Conservation (phyloP, 257 asterid genomes). For the Primulina huaijiensis region DNA sequence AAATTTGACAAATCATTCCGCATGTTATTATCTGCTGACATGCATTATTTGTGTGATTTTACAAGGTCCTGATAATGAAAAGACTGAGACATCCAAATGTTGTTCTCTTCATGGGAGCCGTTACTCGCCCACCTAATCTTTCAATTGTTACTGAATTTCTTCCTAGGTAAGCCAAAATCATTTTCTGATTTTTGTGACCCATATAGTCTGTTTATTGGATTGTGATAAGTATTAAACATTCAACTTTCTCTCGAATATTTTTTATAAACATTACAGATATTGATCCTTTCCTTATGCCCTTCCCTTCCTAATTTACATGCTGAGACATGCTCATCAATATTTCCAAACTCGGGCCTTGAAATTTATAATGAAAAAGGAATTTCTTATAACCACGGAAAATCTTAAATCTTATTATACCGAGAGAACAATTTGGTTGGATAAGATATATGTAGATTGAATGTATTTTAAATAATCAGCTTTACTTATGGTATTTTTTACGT, state of each 20-base stretch:
- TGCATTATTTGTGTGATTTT: slow-evolving; percentile 27
- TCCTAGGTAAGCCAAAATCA: slow-evolving; percentile 66
- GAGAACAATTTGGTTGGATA: slow-evolving; percentile 8
- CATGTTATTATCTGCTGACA: slow-evolving; percentile 27
- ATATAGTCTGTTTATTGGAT: not conserved
- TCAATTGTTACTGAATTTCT: slow-evolving; percentile 91
- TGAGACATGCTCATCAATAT: not conserved
- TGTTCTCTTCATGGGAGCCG: slow-evolving; percentile 97
- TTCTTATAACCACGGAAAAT: not conserved
- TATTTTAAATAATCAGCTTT: too few relatives aligned
- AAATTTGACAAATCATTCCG: slow-evolving; percentile 9
- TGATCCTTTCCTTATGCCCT: slow-evolving; percentile 1
- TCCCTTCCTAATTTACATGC: not conserved
- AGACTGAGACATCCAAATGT: slow-evolving; percentile 89
- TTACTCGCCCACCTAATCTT: slow-evolving; percentile 94
- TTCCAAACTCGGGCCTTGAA: not conserved
- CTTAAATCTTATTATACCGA: slow-evolving; percentile 17
- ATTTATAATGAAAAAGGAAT: not conserved
- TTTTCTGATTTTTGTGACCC: slow-evolving; percentile 8
- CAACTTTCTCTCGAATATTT: not conserved
- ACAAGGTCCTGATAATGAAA: slow-evolving; percentile 84
- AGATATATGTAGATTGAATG: not conserved
- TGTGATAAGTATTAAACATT: not conserved
- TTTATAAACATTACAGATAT: not conserved
- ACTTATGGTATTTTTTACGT: not conserved